Conservation (phyloP, 176 grass and related monocot species). For the Phyllostachys edulis region DNA sequence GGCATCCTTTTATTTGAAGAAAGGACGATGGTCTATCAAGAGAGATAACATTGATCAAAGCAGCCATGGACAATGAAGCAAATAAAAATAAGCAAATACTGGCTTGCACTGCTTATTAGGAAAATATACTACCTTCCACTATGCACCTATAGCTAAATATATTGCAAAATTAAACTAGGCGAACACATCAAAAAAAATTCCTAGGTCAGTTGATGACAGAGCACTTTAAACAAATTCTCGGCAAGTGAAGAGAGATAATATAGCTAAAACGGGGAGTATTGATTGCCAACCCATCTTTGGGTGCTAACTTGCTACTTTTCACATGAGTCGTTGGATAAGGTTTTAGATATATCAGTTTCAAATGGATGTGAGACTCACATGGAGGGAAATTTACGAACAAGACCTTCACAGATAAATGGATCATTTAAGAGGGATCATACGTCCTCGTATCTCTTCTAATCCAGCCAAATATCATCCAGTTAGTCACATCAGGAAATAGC, state of each 20-base stretch:
- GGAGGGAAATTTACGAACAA: too few species aligned
- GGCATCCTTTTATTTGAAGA: slow-evolving; percentile 72
- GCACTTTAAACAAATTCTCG: too few species aligned
- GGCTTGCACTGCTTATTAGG: not conserved
- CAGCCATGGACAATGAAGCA: slow-evolving; percentile 14
- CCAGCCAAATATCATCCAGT: not conserved
- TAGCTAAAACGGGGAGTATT: too few species aligned
- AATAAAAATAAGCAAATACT: slow-evolving; percentile 3
- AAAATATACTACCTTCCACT: not conserved
- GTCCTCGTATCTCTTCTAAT: not conserved
- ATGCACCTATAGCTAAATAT: not conserved
- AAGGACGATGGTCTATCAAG: slow-evolving; percentile 51
- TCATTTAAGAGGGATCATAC: not conserved
- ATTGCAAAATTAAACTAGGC: slow-evolving; percentile 16
- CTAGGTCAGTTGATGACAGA: too few species aligned
- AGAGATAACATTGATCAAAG: slow-evolving; percentile 32
- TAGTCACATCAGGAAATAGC: not conserved
- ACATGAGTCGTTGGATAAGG: too few species aligned
- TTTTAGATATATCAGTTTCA: too few species aligned
- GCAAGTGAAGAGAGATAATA: not conserved
- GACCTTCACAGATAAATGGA: not conserved
- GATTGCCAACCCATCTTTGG: not conserved
- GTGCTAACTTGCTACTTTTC: not conserved
- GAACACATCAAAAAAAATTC: too few species aligned
- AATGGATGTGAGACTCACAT: too few species aligned